Evolutionary conservation across 139 green algal species (phyloP).

Genomic region (Coelastrella sp.): DNA sequence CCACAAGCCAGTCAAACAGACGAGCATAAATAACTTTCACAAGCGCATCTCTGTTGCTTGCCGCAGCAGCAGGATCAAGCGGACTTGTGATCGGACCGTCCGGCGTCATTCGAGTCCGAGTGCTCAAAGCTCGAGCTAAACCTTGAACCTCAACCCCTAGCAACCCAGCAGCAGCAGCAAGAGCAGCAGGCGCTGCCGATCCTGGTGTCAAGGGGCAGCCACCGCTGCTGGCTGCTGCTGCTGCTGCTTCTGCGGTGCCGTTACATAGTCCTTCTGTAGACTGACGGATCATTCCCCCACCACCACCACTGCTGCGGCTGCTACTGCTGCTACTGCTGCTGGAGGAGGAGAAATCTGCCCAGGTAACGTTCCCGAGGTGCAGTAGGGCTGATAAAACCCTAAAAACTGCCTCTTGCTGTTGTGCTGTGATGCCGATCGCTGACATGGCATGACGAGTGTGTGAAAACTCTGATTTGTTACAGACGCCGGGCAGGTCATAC

Average conservation of each 20-base stretch:
- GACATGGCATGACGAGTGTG: constrained; percentile 93
- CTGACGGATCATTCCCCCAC: background rate
- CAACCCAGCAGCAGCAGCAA: constrained; percentile 66
- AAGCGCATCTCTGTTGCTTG: constrained; percentile 91
- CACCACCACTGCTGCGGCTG: background rate
- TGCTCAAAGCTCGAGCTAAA: constrained; percentile 89
- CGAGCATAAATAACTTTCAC: constrained; percentile 90
- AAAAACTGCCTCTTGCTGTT: constrained; percentile 88
- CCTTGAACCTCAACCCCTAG: constrained; percentile 78
- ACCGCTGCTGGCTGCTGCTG: background rate
- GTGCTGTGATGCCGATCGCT: constrained; percentile 89
- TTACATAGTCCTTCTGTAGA: background rate
- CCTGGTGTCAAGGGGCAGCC: constrained; percentile 17
- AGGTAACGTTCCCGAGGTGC: constrained; percentile 95
- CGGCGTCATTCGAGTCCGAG: constrained; percentile 88
- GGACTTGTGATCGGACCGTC: constrained; percentile 94
- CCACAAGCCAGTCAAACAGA: constrained; percentile 98
- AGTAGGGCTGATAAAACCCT: constrained; percentile 91
- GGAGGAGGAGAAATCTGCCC: constrained; percentile 52
- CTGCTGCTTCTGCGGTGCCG: constrained; percentile 27
- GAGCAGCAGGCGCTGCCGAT: background rate
- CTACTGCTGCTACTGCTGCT: background rate
- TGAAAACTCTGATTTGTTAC: constrained; percentile 89
- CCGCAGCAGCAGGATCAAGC: constrained; percentile 79
- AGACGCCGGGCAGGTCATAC: constrained; percentile 81